A percentile compares a stretch with the other conserved stretches of the same genome.
Evolutionary conservation across 441 rosid genomes (phyloP).

Genomic region (Metrosideros polymorpha): DNA sequence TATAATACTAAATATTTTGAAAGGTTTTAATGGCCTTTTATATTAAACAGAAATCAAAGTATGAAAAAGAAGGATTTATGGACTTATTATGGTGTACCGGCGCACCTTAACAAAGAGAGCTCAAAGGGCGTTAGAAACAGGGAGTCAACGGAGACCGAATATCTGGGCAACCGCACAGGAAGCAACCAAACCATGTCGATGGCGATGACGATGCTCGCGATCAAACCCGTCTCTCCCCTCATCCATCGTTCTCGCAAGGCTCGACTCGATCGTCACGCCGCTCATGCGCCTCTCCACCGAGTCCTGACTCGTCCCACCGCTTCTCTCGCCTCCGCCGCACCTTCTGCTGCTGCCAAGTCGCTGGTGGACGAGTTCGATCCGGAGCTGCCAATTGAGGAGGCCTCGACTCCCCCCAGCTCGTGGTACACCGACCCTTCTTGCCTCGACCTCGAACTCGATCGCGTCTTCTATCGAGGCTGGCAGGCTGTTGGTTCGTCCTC

Average conservation of each 20-base stretch:
- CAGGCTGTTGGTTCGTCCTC: constrained; percentile 61
- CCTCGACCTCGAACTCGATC: constrained; percentile 44
- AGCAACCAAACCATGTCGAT: background rate
- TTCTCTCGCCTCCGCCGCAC: background rate
- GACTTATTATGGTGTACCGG: too few species aligned
- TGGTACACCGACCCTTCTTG: constrained; percentile 72
- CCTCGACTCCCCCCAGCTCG: constrained; percentile 66
- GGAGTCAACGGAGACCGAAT: background rate
- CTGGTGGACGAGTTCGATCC: constrained; percentile 50
- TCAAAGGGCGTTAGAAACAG: background rate
- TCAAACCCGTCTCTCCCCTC: background rate
- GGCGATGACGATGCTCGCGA: background rate
- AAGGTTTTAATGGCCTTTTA: background rate
- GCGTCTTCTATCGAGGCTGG: constrained; percentile 79
- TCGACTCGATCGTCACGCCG: background rate
- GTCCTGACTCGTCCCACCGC: background rate
- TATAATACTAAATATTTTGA: background rate
- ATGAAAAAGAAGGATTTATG: too few species aligned
- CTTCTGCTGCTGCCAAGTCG: background rate
- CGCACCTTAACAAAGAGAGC: background rate
- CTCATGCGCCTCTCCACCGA: background rate
- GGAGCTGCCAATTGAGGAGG: constrained; percentile 53
- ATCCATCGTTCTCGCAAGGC: background rate
- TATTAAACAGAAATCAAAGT: background rate
- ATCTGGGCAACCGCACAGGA: background rate